A percentile compares a stretch with the other conserved stretches of the same genome.
These are phyloP conservation scores for Lentinula boryana DNA, from an alignment of 768 basidiomycete genomes.

Conservation along the genomic window DNA sequence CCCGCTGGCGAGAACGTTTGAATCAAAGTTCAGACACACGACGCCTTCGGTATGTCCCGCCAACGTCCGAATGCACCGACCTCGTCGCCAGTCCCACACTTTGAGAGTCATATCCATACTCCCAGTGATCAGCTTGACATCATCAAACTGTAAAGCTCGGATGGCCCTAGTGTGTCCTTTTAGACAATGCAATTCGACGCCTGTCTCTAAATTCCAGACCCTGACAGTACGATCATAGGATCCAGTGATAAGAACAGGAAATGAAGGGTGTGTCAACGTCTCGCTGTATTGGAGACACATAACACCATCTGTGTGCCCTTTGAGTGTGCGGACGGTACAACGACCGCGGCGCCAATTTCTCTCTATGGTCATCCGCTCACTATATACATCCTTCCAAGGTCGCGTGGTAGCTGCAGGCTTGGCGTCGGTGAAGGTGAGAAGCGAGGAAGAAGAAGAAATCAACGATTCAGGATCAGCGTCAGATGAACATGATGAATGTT, in stretches of 20 bases:
- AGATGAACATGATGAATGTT: conserved; percentile 12
- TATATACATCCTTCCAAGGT: conserved; percentile 98
- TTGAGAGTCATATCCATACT: conserved; percentile 95
- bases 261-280: conserved; percentile 72
- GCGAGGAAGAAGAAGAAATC: conserved; percentile 16
- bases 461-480: conserved; percentile 23
- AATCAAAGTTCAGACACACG: conserved; percentile 86
- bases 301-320: conserved; percentile 92
- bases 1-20: conserved; percentile 87
- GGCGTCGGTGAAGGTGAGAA: conserved; percentile 25
- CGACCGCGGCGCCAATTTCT: conserved; percentile 96
- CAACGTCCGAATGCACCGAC: conserved; percentile 81
- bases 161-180: conserved; percentile 91
- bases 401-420: conserved; percentile 46
- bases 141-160: conserved; percentile 91
- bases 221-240: conserved; percentile 93
- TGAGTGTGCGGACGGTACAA: conserved; percentile 76
- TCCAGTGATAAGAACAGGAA: conserved; percentile 95
- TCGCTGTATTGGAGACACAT: conserved; percentile 97
- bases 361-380: conserved; percentile 93
- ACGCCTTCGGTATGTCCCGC: conserved; percentile 91
- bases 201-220: conserved; percentile 96
- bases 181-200: conserved; percentile 74
- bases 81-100: conserved; percentile 94
- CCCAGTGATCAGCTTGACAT: conserved; percentile 90